These are phyloP conservation scores for Leucaena leucocephala DNA, from an alignment of 306 rosid genomes.

Conservation along the genomic window DNA sequence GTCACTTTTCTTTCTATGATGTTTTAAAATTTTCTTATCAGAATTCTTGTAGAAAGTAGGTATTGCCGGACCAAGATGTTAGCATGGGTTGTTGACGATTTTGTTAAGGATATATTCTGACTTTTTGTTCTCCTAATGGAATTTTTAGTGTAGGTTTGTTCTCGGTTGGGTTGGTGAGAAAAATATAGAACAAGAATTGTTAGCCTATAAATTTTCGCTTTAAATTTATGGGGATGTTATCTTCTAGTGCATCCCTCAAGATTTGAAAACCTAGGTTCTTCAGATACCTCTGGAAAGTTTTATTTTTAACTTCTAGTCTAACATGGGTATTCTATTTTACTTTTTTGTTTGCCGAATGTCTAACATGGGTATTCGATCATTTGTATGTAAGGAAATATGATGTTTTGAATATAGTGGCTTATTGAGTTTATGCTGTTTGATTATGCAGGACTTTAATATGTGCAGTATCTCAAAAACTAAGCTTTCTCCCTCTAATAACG, in stretches of 20 bases:
- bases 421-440: conserved; percentile 35
- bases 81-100: conserved; percentile 15
- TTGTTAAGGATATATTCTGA: conserved; percentile 9
- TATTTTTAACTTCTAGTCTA: background rate
- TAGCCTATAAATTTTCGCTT: conserved; percentile 2
- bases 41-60: background rate
- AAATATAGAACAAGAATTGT: background rate
- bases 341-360: background rate
- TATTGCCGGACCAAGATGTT: conserved; percentile 22
- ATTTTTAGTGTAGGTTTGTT: conserved; percentile 5
- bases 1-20: background rate
- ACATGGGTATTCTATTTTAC: background rate
- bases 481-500: conserved; percentile 45
- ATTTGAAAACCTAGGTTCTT: conserved; percentile 14
- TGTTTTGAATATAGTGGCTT: conserved; percentile 24
- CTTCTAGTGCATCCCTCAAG: background rate
- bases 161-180: conserved; percentile 26
- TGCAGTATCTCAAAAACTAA: conserved; percentile 69
- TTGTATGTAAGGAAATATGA: background rate
- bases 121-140: background rate
- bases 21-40: background rate
- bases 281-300: conserved; percentile 12
- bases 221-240: conserved; percentile 7
- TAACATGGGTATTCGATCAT: background rate
- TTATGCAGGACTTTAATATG: conserved; percentile 79